These are phyloP conservation scores for Hansenula sp. DNA, from an alignment of 1,139 yeast species.

Conservation along the genomic window DNA sequence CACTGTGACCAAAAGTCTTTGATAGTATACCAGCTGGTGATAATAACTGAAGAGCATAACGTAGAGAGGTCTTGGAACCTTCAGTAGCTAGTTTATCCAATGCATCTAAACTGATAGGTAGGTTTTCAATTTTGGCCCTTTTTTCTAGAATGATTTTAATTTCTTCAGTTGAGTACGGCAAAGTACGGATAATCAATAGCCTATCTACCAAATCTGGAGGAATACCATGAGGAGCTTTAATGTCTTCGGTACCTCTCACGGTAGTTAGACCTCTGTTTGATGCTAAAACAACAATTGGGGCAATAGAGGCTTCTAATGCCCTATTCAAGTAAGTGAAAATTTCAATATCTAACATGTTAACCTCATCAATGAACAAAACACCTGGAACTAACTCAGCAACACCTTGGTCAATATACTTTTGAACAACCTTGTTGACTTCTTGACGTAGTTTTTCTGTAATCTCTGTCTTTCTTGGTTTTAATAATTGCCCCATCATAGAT, in stretches of 20 bases:
- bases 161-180: conserved; percentile 82
- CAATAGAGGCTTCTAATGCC: conserved; percentile 87
- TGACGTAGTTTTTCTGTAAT: conserved; percentile 91
- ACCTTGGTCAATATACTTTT: conserved; percentile 95
- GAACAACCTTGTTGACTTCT: conserved; percentile 94
- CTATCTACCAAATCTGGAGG: conserved; percentile 95
- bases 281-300: conserved; percentile 93
- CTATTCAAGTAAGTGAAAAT: conserved; percentile 91
- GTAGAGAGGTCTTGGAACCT: conserved; percentile 74
- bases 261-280: conserved; percentile 93
- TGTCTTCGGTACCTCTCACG: conserved; percentile 87
- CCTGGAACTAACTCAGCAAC: conserved; percentile 98
- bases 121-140: conserved; percentile 72
- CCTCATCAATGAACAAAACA: conserved; percentile 95
- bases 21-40: conserved; percentile 90
- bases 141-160: conserved; percentile 77
- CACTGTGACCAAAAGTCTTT: conserved; percentile 65
- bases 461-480: conserved; percentile 97
- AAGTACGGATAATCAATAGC: conserved; percentile 83
- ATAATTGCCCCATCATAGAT: conserved; percentile 97
- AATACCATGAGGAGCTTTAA: conserved; percentile 91
- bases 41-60: conserved; percentile 87
- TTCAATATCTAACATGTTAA: conserved; percentile 95
- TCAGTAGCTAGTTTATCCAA: conserved; percentile 66
- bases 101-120: conserved; percentile 63